Conservation (phyloP, 2,329 filamentous ascomycete genomes). For the Plectosphaerella plurivora region DNA sequence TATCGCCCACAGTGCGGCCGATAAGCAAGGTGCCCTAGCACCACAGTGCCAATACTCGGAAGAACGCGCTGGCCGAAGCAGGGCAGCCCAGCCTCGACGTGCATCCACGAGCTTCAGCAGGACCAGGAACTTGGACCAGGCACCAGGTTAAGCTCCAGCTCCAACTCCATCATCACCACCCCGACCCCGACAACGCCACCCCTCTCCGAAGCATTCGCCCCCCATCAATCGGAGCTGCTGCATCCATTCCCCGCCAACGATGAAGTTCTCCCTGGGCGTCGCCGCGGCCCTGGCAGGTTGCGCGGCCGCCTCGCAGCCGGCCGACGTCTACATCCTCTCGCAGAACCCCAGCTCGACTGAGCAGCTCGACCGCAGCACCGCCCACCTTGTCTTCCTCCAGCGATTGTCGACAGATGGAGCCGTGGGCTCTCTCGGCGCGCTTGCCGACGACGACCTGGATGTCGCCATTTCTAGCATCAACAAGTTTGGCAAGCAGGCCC, state of each 20-base stretch:
- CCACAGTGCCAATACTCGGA: too few species aligned
- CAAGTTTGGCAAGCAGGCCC: slow-evolving; percentile 50
- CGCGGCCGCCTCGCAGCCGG: slow-evolving; percentile 33
- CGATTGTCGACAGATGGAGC: slow-evolving; percentile 40
- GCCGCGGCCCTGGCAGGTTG: slow-evolving; percentile 31
- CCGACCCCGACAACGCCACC: background rate
- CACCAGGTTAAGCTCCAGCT: too few species aligned
- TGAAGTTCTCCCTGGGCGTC: slow-evolving; percentile 38
- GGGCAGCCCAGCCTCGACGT: too few species aligned
- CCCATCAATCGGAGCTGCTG: slow-evolving; percentile 1
- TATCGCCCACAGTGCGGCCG: too few species aligned
- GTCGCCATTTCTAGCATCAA: slow-evolving; percentile 53
- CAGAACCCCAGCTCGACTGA: slow-evolving; percentile 21
- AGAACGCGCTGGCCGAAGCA: too few species aligned
- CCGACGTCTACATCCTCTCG: slow-evolving; percentile 51
- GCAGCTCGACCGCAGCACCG: slow-evolving; percentile 27
- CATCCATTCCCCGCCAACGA: slow-evolving; percentile 19
- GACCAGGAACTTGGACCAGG: background rate
- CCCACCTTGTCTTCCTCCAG: slow-evolving; percentile 55
- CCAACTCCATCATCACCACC: slow-evolving; percentile 7
- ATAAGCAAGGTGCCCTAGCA: too few species aligned
- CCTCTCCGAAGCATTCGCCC: background rate
- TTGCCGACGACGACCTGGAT: slow-evolving; percentile 36
- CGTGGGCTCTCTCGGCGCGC: slow-evolving; percentile 42
- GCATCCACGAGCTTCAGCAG: slow-evolving; percentile 2